A percentile compares a stretch with the other conserved stretches of the same genome.
These are phyloP conservation scores for Spathaspora gorwiae DNA, from an alignment of 805 yeast genomes.

Conservation along the genomic window DNA sequence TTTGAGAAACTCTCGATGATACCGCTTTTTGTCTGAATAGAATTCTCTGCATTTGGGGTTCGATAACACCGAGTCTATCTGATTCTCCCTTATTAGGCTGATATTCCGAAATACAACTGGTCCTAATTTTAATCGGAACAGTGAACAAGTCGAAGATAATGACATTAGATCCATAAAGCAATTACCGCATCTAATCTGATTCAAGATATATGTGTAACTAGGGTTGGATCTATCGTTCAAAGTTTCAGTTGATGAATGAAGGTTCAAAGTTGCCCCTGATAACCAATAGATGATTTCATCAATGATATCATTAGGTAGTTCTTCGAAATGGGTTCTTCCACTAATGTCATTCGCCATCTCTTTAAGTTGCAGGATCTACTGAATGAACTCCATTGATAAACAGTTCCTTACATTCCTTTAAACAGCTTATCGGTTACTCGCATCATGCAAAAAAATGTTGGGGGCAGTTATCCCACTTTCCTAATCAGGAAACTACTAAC, in stretches of 20 bases:
- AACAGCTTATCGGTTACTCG: too few species aligned
- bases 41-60: conserved; percentile 16
- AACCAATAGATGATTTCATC: conserved; percentile 11
- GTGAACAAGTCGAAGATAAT: conserved; percentile 21
- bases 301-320: conserved; percentile 18
- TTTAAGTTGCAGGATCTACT: too few species aligned
- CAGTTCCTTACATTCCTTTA: too few species aligned
- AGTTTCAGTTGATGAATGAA: background rate
- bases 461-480: background rate
- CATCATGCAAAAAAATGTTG: too few species aligned
- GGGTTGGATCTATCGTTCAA: conserved; percentile 2
- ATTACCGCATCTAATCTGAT: conserved; percentile 5
- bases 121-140: conserved; percentile 17
- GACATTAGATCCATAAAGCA: conserved; percentile 12
- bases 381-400: too few species aligned
- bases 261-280: conserved; percentile 8
- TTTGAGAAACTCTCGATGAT: conserved; percentile 15
- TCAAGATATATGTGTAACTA: conserved; percentile 6
- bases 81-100: conserved; percentile 24
- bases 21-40: conserved; percentile 15
- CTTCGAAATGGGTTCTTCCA: conserved; percentile 3
- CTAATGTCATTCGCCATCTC: background rate
- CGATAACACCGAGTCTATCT: conserved; percentile 21
- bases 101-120: conserved; percentile 15
- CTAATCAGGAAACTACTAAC: background rate